These are phyloP conservation scores for Solioccasus polychromus DNA, from an alignment of 768 basidiomycete species.

Conservation along the genomic window DNA sequence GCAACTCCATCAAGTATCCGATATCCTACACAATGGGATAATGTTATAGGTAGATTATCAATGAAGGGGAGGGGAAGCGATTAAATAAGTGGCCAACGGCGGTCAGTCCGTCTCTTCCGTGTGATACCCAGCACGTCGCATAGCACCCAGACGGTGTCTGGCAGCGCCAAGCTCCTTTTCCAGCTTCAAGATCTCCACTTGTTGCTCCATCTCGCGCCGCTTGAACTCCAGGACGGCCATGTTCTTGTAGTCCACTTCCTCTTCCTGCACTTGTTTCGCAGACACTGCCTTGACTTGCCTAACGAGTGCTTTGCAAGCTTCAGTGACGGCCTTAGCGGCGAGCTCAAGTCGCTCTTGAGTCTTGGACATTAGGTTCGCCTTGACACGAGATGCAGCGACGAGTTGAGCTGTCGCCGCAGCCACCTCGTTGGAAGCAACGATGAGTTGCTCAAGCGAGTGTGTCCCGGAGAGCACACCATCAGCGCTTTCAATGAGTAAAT, in stretches of 20 bases:
- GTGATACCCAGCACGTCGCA: conserved; percentile 89
- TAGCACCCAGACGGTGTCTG: conserved; percentile 74
- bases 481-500: conserved; percentile 92
- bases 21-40: conserved; percentile 7
- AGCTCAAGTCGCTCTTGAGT: conserved; percentile 95
- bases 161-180: conserved; percentile 94
- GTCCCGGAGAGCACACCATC: conserved; percentile 97
- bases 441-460: conserved; percentile 96
- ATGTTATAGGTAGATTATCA: conserved; percentile 27
- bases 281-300: conserved; percentile 95
- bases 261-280: conserved; percentile 73
- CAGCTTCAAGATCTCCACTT: conserved; percentile 95
- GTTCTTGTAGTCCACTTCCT: conserved; percentile 81
- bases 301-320: conserved; percentile 95
- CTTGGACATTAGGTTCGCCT: conserved; percentile 97
- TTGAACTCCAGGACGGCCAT: conserved; percentile 97
- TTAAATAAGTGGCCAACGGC: not conserved
- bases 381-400: conserved; percentile 97
- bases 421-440: conserved; percentile 99
- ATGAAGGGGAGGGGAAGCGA: conserved; percentile 11
- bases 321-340: conserved; percentile 96
- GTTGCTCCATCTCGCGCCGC: conserved; percentile 97
- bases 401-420: conserved; percentile 96
- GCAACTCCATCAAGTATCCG: too few species aligned
- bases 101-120: conserved; percentile 74